A percentile compares a stretch with the other conserved stretches of the same genome.
Conservation (phyloP, 306 rosid species). For the Ochetophila trinervis region DNA sequence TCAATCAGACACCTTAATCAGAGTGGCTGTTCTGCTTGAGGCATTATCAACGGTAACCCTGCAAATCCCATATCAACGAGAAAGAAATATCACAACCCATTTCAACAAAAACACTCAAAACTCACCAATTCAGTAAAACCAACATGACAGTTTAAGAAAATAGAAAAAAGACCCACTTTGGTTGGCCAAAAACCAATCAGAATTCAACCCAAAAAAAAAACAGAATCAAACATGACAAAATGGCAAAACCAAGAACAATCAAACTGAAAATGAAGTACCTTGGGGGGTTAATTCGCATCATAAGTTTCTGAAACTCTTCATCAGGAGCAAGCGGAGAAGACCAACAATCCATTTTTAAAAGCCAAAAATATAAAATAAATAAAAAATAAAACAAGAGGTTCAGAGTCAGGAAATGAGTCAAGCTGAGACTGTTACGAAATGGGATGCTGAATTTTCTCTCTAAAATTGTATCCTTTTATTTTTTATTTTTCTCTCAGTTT, state of each 20-base stretch:
- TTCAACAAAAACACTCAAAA: conserved; percentile 12
- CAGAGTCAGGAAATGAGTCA: neutral
- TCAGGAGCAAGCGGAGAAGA: conserved; percentile 49
- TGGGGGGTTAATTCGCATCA: conserved; percentile 87
- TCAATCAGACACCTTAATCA: conserved; percentile 61
- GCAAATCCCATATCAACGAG: conserved; percentile 31
- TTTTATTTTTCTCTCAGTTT: conserved; percentile 12
- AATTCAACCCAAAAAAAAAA: neutral
- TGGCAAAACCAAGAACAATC: neutral
- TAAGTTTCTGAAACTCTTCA: conserved; percentile 84
- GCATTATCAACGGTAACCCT: conserved; percentile 88
- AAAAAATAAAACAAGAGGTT: neutral
- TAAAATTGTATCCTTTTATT: too few relatives aligned
- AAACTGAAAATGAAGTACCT: conserved; percentile 38
- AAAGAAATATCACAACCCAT: conserved; percentile 17
- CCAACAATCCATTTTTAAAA: conserved; percentile 70
- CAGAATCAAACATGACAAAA: neutral
- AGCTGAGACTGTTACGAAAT: neutral
- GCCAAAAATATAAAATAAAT: too few relatives aligned
- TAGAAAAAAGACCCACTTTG: conserved; percentile 4
- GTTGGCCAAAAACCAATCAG: neutral
- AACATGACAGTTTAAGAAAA: conserved; percentile 5
- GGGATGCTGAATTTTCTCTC: too few relatives aligned
- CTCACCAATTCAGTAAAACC: conserved; percentile 10
- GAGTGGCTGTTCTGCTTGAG: conserved; percentile 60